Base-by-base conservation (phyloP, 139 green algal species). In the Chara braunii region DNA sequence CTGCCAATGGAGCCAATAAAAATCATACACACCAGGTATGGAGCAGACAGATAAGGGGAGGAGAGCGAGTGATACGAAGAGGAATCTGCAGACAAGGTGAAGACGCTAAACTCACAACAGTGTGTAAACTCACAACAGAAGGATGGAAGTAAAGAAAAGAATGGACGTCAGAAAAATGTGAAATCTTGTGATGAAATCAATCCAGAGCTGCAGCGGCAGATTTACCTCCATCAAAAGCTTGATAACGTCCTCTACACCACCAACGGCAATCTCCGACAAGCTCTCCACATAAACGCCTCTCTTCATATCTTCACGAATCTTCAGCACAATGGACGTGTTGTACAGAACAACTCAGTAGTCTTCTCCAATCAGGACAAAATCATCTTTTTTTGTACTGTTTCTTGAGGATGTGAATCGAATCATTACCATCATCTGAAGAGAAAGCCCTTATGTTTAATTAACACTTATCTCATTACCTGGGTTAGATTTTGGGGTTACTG, bases 281-380 rank as follows among this genome's bases (percentile, higher is more conserved):
- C 76, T 79, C 40, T 91, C 86, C 18, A 96, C 90, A 59, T 85
- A 94, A 43, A 84, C 75, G 11, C 88, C 90, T 3, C 65, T 61
- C 35, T 83, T 77, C 7, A 75, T 62, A 43, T 94, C 86, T 65
- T 94, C 64, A 3, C 69, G 40, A n/a, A 78, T 72, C 37, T 63
- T 24, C n/a, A 67, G 48, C 55, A 18, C 18, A 18, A 48, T 48
- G 18, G 18, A 18, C 40, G 18, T 18, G 18, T 48, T 18, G 40
- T 48, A 18, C 18, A 26, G 18, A 26, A 26, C 40, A 18, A 48
- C 18, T 18, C 18, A 48, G 18, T 48, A 26, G 18, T 48, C 40
- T 26, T 48, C 40, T 48, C 18, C 18, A 48, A 48, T 48, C 18
- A 48, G 18, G 18, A 18, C 40, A 18, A 26, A 48, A 48, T 48